phyloP scores from a whole-genome alignment of 805 yeast species.

The Sungouiozyma ichnusensis region DNA sequence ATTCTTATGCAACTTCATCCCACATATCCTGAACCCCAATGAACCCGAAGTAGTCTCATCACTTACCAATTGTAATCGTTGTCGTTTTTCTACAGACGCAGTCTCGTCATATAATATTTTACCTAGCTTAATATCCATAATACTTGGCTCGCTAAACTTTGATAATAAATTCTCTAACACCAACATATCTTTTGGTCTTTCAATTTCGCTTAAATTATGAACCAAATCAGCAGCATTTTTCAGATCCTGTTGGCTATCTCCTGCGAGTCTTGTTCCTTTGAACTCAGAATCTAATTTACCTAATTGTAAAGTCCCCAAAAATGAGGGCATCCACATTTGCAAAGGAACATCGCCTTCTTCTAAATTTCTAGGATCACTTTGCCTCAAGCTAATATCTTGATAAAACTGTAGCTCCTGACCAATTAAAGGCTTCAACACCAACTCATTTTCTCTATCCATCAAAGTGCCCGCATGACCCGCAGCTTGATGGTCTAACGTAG shows the following conservation, averaged over 20 bases:
- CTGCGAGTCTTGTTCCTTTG: background rate
- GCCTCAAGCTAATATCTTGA: slow-evolving; percentile 15
- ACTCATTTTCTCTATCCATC: slow-evolving; percentile 48
- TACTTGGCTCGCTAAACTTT: slow-evolving; percentile 55
- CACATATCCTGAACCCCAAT: slow-evolving; percentile 71
- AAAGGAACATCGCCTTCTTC: slow-evolving; percentile 17
- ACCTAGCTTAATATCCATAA: slow-evolving; percentile 82
- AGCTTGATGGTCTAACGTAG: slow-evolving; percentile 47
- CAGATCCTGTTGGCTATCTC: background rate
- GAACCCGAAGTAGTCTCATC: slow-evolving; percentile 70
- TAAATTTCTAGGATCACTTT: slow-evolving; percentile 4
- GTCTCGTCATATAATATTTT: slow-evolving; percentile 52
- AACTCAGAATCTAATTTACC: slow-evolving; percentile 6
- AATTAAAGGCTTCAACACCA: slow-evolving; percentile 62
- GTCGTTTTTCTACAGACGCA: slow-evolving; percentile 48
- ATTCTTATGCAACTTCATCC: slow-evolving; percentile 52
- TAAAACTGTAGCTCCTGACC: slow-evolving; percentile 72
- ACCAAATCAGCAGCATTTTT: background rate
- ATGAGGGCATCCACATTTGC: slow-evolving; percentile 23
- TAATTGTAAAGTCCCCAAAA: slow-evolving; percentile 20
- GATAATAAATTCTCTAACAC: slow-evolving; percentile 63
- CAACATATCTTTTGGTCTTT: slow-evolving; percentile 31
- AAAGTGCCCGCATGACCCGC: slow-evolving; percentile 88
- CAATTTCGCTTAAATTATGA: background rate
- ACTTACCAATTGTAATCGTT: slow-evolving; percentile 55